Evolutionary conservation across 148 eudicot species (phyloP).

Genomic region (Euryodendron excelsum): DNA sequence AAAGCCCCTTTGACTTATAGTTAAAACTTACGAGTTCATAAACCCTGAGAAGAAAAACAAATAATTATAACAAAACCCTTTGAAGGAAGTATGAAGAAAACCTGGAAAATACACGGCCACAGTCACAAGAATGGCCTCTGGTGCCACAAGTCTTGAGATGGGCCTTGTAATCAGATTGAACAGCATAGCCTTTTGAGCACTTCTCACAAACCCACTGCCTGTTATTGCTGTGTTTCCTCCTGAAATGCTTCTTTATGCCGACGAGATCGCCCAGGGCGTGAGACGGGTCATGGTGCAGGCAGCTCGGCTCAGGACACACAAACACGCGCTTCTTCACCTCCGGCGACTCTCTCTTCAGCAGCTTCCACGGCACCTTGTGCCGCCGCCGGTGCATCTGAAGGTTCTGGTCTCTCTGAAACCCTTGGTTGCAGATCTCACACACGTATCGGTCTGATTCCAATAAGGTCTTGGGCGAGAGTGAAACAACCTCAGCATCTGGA

Average conservation of each 20-base stretch:
- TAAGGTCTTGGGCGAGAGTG: conserved; percentile 73
- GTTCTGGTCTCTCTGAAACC: conserved; percentile 91
- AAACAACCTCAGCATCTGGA: conserved; percentile 95
- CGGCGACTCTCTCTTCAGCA: conserved; percentile 64
- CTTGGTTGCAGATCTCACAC: conserved; percentile 96
- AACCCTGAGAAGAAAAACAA: neutral
- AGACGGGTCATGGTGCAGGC: conserved; percentile 84
- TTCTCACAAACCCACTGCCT: conserved; percentile 91
- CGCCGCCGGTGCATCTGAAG: conserved; percentile 89
- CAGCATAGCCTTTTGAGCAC: conserved; percentile 86
- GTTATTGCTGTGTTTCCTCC: conserved; percentile 82
- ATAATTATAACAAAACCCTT: neutral
- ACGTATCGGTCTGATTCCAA: conserved; percentile 83
- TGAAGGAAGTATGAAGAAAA: neutral
- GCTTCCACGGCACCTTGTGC: conserved; percentile 95
- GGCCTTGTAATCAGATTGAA: conserved; percentile 91
- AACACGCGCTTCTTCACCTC: conserved; percentile 68
- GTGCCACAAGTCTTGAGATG: conserved; percentile 95
- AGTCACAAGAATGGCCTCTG: conserved; percentile 89
- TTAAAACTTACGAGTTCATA: neutral
- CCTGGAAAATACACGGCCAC: conserved; percentile 98
- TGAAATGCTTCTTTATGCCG: conserved; percentile 84
- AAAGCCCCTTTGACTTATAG: neutral
- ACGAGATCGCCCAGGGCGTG: conserved; percentile 91
- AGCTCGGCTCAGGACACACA: conserved; percentile 89